These are phyloP conservation scores for Acanthamoeba triangularis DNA, from an alignment of 208 protist genomes.

Conservation along the genomic window DNA sequence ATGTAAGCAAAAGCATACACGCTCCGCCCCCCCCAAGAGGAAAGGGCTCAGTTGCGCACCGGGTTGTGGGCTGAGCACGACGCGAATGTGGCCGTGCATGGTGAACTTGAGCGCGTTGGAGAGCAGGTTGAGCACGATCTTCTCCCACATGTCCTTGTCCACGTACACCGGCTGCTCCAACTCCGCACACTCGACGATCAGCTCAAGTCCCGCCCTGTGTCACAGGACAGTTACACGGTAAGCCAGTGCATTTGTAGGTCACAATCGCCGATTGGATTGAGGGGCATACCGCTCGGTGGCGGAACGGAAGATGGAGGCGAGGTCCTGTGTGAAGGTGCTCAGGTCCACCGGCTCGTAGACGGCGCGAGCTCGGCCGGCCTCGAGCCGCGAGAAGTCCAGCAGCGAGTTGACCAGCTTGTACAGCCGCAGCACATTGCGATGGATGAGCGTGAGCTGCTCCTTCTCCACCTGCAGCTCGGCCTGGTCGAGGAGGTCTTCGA, in stretches of 20 bases:
- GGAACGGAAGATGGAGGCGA: conserved; percentile 66
- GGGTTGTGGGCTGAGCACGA: conserved; percentile 78
- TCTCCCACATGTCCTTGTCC: conserved; percentile 79
- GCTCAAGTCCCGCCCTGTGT: neutral
- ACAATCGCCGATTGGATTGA: no score
- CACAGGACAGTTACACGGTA: neutral
- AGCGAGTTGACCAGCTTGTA: conserved; percentile 80
- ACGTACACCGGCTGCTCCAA: conserved; percentile 24
- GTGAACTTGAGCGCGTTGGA: conserved; percentile 83
- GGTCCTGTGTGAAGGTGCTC: conserved; percentile 59
- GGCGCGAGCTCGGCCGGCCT: conserved; percentile 75
- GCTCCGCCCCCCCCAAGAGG: no score
- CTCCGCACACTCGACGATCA: neutral
- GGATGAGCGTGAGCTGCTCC: conserved; percentile 1
- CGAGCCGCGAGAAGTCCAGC: conserved; percentile 79
- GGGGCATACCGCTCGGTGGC: conserved; percentile 64
- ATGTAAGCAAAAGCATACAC: no score
- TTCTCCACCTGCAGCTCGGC: neutral
- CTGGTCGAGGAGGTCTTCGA: neutral
- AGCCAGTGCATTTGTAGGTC: no score
- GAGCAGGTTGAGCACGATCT: conserved; percentile 78
- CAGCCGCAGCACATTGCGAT: conserved; percentile 28
- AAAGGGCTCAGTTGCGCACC: no score
- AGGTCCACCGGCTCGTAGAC: conserved; percentile 82
- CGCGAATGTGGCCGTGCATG: conserved; percentile 10